Percentiles rank a stretch among this genome's conserved stretches.
phyloP scores from a whole-genome alignment of 768 basidiomycete species.

The Suillus lakei region DNA sequence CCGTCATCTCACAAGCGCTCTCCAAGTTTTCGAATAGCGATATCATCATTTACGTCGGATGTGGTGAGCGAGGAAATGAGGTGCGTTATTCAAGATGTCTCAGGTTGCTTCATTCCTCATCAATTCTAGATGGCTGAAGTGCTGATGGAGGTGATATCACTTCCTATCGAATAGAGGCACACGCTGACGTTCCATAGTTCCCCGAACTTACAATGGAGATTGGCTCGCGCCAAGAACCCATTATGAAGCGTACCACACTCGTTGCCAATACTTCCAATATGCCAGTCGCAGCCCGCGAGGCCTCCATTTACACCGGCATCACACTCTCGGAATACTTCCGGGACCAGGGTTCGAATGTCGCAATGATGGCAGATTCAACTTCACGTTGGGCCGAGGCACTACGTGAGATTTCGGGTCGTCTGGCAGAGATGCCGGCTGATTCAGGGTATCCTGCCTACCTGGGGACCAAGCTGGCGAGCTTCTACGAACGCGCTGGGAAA shows the following conservation, averaged over 20 bases:
- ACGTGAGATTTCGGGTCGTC: conserved; percentile 98
- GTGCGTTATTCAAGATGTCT: conserved; percentile 40
- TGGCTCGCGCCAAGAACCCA: conserved; percentile 92
- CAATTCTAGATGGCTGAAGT: conserved; percentile 89
- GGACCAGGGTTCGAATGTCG: conserved; percentile 96
- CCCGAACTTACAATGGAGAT: conserved; percentile 93
- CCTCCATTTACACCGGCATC: conserved; percentile 99
- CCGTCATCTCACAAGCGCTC: conserved; percentile 96
- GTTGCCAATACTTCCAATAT: conserved; percentile 99
- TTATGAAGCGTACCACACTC: conserved; percentile 99
- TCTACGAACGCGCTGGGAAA: conserved; percentile 99
- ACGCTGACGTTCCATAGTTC: conserved; percentile 49
- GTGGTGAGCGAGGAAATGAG: conserved; percentile 98
- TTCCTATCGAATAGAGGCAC: neutral
- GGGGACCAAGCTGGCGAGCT: conserved; percentile 92
- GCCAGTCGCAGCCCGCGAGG: conserved; percentile 99
- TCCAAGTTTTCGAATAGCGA: conserved; percentile 99
- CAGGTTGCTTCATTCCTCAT: conserved; percentile 48
- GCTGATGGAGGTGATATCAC: conserved; percentile 81
- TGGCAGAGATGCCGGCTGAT: conserved; percentile 99
- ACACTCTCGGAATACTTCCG: conserved; percentile 99
- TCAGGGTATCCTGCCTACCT: conserved; percentile 99
- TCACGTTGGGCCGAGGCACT: conserved; percentile 99
- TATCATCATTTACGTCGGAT: conserved; percentile 98
- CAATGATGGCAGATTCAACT: conserved; percentile 99